Evolutionary conservation across 257 asterid species (phyloP).

Genomic region (Craterostigma plantagineum): DNA sequence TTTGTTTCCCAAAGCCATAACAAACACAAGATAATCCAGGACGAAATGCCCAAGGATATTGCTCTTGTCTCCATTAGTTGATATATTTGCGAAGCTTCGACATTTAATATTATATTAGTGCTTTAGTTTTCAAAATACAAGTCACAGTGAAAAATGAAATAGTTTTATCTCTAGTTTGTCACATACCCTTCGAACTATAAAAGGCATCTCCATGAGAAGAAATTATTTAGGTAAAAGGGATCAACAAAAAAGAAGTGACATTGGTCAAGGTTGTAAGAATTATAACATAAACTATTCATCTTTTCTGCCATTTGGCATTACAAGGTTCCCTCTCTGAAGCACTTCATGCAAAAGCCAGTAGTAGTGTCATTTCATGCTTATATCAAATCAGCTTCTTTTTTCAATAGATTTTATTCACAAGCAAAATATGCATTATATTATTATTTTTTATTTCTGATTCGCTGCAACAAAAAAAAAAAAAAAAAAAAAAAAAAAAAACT

Average conservation of each 20-base stretch:
- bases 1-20: no score
- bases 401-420: slow-evolving; percentile 1
- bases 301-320: slow-evolving; percentile 33
- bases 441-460: neutral
- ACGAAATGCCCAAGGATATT: no score
- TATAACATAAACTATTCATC: slow-evolving; percentile 1
- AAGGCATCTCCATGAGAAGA: slow-evolving; percentile 20
- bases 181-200: slow-evolving; percentile 21
- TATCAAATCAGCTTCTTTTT: slow-evolving; percentile 10
- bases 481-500: no score
- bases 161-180: no score
- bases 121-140: neutral
- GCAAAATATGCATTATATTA: neutral
- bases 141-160: neutral
- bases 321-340: neutral
- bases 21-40: no score
- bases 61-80: no score
- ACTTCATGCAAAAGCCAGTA: slow-evolving; percentile 5
- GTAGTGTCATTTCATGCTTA: slow-evolving; percentile 6
- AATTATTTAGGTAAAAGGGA: slow-evolving; percentile 9
- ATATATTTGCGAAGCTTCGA: no score
- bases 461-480: no score
- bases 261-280: slow-evolving; percentile 9
- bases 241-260: slow-evolving; percentile 3
- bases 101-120: no score